A percentile compares a stretch with the other conserved stretches of the same genome.
phyloP scores from a whole-genome alignment of 73 alveolate genomes.

The Paramecium sonneborni region DNA sequence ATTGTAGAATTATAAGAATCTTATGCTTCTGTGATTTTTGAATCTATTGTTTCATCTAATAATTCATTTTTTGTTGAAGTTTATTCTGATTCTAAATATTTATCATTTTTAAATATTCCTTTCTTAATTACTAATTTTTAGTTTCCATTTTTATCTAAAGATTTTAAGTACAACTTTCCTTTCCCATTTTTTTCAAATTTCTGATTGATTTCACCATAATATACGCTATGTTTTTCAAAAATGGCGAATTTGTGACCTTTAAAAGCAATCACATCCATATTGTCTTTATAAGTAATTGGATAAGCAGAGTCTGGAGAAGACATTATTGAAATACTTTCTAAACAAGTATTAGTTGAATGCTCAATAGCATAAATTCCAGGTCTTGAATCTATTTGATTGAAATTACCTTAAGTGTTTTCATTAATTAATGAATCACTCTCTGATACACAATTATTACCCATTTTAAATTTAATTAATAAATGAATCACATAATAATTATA shows the following conservation, averaged over 20 bases:
- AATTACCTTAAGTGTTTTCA: background rate
- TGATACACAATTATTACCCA: constrained; percentile 6
- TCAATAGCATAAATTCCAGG: background rate
- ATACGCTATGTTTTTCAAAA: background rate
- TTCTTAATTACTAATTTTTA: background rate
- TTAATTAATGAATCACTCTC: constrained; percentile 32
- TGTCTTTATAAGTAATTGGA: background rate
- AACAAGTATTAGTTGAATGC: background rate
- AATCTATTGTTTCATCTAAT: background rate
- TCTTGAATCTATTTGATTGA: background rate
- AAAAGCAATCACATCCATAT: background rate
- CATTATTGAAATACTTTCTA: background rate
- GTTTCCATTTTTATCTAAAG: background rate
- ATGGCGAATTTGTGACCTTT: background rate
- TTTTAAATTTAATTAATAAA: background rate
- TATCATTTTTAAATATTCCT: background rate
- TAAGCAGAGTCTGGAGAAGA: background rate
- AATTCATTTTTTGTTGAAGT: background rate
- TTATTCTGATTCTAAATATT: background rate
- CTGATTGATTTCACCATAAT: background rate
- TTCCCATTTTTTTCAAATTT: background rate
- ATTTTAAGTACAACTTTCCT: background rate
- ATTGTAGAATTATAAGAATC: background rate
- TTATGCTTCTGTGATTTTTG: background rate
- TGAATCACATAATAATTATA: background rate